Percentiles rank a stretch among this genome's conserved stretches.
Conservation (phyloP, 2,329 filamentous ascomycete genomes). For the Calonectria hongkongensis region DNA sequence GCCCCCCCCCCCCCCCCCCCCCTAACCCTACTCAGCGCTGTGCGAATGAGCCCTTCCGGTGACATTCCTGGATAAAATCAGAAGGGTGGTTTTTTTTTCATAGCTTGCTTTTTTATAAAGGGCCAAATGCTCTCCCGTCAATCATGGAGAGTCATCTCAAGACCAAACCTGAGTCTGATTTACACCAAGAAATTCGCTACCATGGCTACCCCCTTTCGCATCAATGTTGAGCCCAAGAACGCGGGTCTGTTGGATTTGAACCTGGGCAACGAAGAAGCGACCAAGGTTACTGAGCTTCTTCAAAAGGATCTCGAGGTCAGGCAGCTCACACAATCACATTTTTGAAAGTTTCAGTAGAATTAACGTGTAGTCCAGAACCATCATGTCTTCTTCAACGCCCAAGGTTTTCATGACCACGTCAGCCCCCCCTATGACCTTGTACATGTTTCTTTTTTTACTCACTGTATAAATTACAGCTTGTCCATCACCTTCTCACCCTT, state of each 20-base stretch:
- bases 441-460: constrained; percentile 13
- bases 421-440: constrained; percentile 32
- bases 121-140: constrained; percentile 43
- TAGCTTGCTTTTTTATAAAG: background rate
- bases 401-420: constrained; percentile 89
- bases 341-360: background rate
- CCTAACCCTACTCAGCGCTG: too few species aligned
- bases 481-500: constrained; percentile 84
- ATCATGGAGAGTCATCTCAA: constrained; percentile 41
- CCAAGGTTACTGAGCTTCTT: constrained; percentile 79
- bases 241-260: constrained; percentile 69
- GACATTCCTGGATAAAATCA: constrained; percentile 9
- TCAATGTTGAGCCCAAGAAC: constrained; percentile 68
- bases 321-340: background rate
- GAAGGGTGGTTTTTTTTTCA: background rate
- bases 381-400: constrained; percentile 87
- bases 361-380: constrained; percentile 62
- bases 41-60: background rate
- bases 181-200: constrained; percentile 30
- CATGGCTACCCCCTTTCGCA: constrained; percentile 69
- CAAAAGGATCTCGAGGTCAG: constrained; percentile 82
- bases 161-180: constrained; percentile 24
- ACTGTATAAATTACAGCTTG: constrained; percentile 66
- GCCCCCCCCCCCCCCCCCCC: too few species aligned
- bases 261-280: constrained; percentile 75